phyloP scores from a whole-genome alignment of 345 rosid genomes.

The Citrus trifoliata region DNA sequence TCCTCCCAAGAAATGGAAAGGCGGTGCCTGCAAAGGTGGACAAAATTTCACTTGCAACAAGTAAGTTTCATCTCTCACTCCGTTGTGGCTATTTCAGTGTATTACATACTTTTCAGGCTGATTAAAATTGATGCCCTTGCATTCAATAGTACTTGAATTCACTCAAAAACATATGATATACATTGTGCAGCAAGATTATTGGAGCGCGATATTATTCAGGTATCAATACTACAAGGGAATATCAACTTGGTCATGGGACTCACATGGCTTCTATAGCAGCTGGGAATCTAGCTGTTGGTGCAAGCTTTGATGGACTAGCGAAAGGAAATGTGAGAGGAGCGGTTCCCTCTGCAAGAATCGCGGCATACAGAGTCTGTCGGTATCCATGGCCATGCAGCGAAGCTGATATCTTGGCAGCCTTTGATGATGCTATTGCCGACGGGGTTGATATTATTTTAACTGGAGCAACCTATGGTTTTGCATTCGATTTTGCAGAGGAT shows the following conservation, averaged over 20 bases:
- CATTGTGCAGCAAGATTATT: constrained; percentile 27
- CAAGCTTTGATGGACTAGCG: neutral
- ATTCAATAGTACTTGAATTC: neutral
- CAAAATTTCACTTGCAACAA: constrained; percentile 50
- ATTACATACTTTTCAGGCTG: too few species aligned
- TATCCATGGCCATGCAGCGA: neutral
- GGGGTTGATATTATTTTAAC: constrained; percentile 46
- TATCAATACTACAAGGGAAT: neutral
- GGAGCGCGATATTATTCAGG: neutral
- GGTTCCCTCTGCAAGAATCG: constrained; percentile 26
- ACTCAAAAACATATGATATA: neutral
- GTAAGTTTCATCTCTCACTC: constrained; percentile 14
- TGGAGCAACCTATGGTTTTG: accelerated
- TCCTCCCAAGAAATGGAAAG: constrained; percentile 49
- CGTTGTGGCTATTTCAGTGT: neutral
- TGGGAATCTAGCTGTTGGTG: constrained; percentile 33
- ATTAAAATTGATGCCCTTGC: too few species aligned
- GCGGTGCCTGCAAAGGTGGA: constrained; percentile 33
- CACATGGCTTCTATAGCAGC: neutral
- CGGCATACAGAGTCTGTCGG: neutral
- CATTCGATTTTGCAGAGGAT: neutral
- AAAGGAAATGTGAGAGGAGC: neutral
- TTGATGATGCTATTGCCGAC: constrained; percentile 68
- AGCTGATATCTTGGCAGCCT: constrained; percentile 23
- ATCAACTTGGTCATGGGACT: neutral